These are phyloP conservation scores for Cercospora berteroae DNA, from an alignment of 2,329 filamentous ascomycete species.

Conservation along the genomic window DNA sequence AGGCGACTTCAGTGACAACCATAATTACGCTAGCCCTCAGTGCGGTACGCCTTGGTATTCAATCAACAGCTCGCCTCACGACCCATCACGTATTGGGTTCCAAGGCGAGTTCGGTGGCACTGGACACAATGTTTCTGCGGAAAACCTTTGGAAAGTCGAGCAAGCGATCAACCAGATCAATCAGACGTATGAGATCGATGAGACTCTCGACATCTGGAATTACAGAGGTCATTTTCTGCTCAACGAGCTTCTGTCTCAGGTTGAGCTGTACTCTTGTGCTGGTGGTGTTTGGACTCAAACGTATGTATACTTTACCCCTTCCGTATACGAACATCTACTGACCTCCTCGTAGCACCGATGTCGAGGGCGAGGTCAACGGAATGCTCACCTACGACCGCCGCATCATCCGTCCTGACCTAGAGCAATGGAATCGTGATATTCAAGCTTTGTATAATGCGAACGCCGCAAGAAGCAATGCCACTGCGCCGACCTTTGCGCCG, in stretches of 20 bases:
- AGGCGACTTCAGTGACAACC: slow-evolving; percentile 67
- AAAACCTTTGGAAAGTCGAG: slow-evolving; percentile 65
- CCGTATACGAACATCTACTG: neutral
- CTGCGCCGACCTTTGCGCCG: slow-evolving; percentile 11
- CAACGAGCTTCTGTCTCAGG: slow-evolving; percentile 49
- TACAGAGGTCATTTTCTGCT: slow-evolving; percentile 59
- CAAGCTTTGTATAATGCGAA: slow-evolving; percentile 58
- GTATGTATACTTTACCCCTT: neutral
- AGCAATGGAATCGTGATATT: slow-evolving; percentile 62
- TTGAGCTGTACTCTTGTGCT: slow-evolving; percentile 60
- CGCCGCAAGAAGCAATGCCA: slow-evolving; percentile 25
- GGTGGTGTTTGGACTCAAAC: slow-evolving; percentile 72
- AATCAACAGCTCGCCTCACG: slow-evolving; percentile 54
- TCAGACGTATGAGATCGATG: slow-evolving; percentile 66
- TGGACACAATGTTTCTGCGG: slow-evolving; percentile 61
- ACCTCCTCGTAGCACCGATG: slow-evolving; percentile 53
- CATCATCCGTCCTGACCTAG: slow-evolving; percentile 49
- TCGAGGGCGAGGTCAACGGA: slow-evolving; percentile 72
- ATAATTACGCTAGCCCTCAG: slow-evolving; percentile 69
- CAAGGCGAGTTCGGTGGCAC: slow-evolving; percentile 72
- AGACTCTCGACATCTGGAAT: slow-evolving; percentile 61
- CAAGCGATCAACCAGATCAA: slow-evolving; percentile 60
- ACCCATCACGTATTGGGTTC: slow-evolving; percentile 60
- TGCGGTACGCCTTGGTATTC: slow-evolving; percentile 70
- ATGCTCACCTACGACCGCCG: slow-evolving; percentile 63